Evolutionary conservation across 1,284 basidiomycete species (phyloP), one percentile per base, ranked within the genome.

Genomic region (Trametes polyzona): DNA sequence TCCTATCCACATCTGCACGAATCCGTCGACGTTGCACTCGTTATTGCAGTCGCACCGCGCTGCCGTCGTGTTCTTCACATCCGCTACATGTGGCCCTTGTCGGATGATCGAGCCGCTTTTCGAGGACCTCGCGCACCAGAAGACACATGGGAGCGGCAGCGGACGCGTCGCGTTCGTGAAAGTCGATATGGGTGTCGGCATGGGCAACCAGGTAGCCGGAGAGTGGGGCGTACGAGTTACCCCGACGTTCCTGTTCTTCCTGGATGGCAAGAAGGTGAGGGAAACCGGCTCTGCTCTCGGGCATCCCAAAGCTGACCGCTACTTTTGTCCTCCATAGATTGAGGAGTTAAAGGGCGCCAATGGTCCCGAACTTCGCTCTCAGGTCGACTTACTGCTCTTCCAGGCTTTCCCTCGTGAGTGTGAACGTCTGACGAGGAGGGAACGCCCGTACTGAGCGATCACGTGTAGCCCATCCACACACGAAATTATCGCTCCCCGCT

Each of bases 231-330:
- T 96, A 1, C 72, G 80, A n/a, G 92, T 81, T 0, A 95, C 92
- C 0, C 93, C 94, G 3, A 95, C 93, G 4, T 95, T 95, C 70
- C 76, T 90, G 49, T 93, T 92, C 74, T 95, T 93, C 76, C 70
- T 87, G 62, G 79, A 91, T 58, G 90, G 89, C 1, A 79, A 83
- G 61, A 91, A 92, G 82, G 89, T 88, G 42, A 40, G 44, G n/a
- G n/a, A n/a, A n/a, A n/a, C n/a, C n/a, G n/a, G n/a, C n/a, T n/a
- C n/a, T n/a, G n/a, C n/a, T n/a, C n/a, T n/a, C n/a, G n/a, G n/a
- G n/a, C n/a, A n/a, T n/a, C 1, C 8, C 5, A 3, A 2, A 2
- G 4, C 7, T 29, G 12, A 14, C 29, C 21, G 17, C 12, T 19
- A 39, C 8, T 4, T 6, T 19, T 6, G 5, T 27, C 5, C 7